Evolutionary conservation across 371 early-diverging fungal genomes (phyloP).

Genomic region (Chytridium lagenaria): DNA sequence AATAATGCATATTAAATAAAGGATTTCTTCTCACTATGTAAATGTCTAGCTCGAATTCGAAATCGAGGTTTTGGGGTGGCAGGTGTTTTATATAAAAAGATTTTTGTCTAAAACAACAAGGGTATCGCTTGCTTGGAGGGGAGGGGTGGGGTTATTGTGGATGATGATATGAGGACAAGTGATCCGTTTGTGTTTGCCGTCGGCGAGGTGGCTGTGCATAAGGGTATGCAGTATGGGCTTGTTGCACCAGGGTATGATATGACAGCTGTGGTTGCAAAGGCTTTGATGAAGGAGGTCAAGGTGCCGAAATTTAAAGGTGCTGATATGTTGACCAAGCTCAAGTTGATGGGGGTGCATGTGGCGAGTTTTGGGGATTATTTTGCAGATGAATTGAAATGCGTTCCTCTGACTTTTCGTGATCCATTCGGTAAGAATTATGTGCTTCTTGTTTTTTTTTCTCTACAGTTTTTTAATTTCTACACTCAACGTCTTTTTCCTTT

Average conservation of each 20-base stretch:
- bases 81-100: too few relatives aligned
- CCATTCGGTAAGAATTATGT: constrained; percentile 58
- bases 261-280: constrained; percentile 69
- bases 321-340: constrained; percentile 74
- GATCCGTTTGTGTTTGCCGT: constrained; percentile 64
- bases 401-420: constrained; percentile 58
- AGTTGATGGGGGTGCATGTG: constrained; percentile 71
- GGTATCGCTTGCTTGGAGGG: constrained; percentile 43
- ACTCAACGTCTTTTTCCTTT: too few relatives aligned
- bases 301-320: constrained; percentile 57
- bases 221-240: constrained; percentile 63
- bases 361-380: constrained; percentile 75
- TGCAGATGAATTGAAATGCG: constrained; percentile 33
- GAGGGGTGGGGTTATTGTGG: constrained; percentile 66
- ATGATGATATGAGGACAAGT: constrained; percentile 57
- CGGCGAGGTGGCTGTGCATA: constrained; percentile 66
- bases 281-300: constrained; percentile 51
- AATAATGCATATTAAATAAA: too few relatives aligned
- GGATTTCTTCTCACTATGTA: too few relatives aligned
- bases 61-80: too few relatives aligned
- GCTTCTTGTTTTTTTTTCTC: neutral
- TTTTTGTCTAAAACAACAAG: too few relatives aligned
- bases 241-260: constrained; percentile 75
- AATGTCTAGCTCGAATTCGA: too few relatives aligned
- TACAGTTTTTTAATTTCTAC: neutral